These are phyloP conservation scores for Dactylonectria estremocensis DNA, from an alignment of 2,329 filamentous ascomycete genomes.

Conservation along the genomic window DNA sequence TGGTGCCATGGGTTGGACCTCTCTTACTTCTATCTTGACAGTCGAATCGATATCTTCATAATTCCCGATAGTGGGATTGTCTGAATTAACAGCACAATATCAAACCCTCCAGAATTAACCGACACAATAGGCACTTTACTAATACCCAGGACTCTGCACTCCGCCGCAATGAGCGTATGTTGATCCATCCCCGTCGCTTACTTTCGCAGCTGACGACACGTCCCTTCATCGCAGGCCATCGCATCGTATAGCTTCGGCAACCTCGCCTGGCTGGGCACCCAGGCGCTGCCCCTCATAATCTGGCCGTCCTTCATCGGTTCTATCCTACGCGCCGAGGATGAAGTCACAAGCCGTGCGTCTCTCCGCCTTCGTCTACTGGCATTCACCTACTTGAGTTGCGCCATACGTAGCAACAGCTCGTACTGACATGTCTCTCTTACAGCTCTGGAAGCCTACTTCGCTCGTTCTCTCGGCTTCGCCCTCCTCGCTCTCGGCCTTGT, in stretches of 20 bases:
- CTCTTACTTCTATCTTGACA: not conserved
- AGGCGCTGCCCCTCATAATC: constrained; percentile 63
- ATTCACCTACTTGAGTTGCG: too few relatives aligned
- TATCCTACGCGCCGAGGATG: constrained; percentile 56
- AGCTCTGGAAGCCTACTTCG: constrained; percentile 79
- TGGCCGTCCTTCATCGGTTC: constrained; percentile 65
- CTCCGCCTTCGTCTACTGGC: not conserved
- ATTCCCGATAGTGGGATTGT: not conserved
- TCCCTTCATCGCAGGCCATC: constrained; percentile 57
- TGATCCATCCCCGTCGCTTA: constrained; percentile 1
- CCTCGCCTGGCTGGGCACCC: constrained; percentile 65
- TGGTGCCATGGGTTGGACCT: not conserved
- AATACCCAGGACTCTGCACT: not conserved
- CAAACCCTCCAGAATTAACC: not conserved
- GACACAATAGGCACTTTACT: not conserved
- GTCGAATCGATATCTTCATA: not conserved
- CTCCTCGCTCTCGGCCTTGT: constrained; percentile 76
- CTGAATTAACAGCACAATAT: not conserved
- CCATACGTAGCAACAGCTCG: too few relatives aligned
- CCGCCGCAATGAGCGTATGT: constrained; percentile 41
- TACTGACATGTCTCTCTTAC: constrained; percentile 29
- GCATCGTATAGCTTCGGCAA: constrained; percentile 67
- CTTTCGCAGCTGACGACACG: constrained; percentile 1
- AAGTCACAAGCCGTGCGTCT: constrained; percentile 51
- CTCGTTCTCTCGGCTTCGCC: constrained; percentile 77